Conservation (phyloP, 441 rosid genomes). For the Croton setiger region DNA sequence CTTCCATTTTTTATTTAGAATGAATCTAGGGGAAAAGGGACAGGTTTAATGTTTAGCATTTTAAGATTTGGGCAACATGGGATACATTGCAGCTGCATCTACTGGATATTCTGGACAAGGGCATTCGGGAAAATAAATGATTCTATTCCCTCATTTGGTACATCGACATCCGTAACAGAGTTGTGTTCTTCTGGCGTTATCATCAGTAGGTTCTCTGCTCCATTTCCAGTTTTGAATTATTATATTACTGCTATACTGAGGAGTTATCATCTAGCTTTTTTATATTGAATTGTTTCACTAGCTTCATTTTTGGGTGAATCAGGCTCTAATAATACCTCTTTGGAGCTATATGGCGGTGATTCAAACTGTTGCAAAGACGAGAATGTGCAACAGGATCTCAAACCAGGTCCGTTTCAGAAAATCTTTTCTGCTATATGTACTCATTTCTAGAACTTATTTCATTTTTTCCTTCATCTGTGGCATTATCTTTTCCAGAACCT, state of each 20-base stretch:
- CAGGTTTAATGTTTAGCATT: background rate
- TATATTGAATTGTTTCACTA: background rate
- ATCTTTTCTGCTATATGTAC: background rate
- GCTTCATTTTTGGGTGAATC: constrained; percentile 1
- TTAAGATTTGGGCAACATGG: background rate
- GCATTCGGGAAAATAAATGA: background rate
- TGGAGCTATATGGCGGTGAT: background rate
- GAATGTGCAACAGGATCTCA: background rate
- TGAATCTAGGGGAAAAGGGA: background rate
- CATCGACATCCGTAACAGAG: background rate
- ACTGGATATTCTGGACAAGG: background rate
- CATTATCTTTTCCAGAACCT: background rate
- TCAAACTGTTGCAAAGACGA: background rate
- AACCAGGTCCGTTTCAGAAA: constrained; percentile 16
- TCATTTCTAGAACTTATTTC: background rate
- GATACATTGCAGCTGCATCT: background rate
- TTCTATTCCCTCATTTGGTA: background rate
- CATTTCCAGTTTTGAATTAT: background rate
- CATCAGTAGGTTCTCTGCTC: background rate
- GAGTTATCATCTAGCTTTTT: background rate
- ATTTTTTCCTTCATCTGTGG: background rate
- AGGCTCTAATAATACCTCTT: background rate
- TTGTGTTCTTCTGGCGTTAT: background rate
- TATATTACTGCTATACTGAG: background rate
- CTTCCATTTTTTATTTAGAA: background rate